phyloP scores from a whole-genome alignment of 192 early-diverging fungal species.

The Coemansia sp. region DNA sequence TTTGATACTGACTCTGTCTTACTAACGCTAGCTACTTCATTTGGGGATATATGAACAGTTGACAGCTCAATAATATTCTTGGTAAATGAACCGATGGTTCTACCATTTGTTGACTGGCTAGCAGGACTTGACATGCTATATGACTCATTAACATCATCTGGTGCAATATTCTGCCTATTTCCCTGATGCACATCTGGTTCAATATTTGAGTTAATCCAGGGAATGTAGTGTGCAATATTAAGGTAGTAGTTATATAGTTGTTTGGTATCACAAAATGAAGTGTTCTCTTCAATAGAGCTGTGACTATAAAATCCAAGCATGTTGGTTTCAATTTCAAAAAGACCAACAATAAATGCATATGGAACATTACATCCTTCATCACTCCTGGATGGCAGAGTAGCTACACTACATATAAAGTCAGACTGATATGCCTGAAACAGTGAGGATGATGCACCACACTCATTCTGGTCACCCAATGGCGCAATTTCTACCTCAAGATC shows the following conservation, averaged over 20 bases:
- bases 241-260: conserved; percentile 24
- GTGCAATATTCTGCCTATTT: neutral
- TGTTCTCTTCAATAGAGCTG: conserved; percentile 11
- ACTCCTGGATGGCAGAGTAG: conserved; percentile 1
- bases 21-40: too few species aligned
- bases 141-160: neutral
- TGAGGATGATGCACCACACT: neutral
- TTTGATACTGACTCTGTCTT: too few species aligned
- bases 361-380: conserved; percentile 14
- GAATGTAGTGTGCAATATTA: conserved; percentile 24
- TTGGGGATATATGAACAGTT: too few species aligned
- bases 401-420: conserved; percentile 23
- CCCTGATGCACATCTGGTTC: neutral
- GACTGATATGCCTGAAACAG: conserved; percentile 8
- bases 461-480: neutral
- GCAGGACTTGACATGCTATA: conserved; percentile 2
- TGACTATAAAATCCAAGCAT: conserved; percentile 25
- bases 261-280: conserved; percentile 5
- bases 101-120: neutral
- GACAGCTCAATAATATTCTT: neutral
- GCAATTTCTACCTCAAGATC: neutral
- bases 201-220: conserved; percentile 11
- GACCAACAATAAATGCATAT: conserved; percentile 15
- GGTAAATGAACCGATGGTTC: neutral
- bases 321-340: neutral